Percentiles rank a stretch among this genome's conserved stretches.
phyloP scores from a whole-genome alignment of 1,284 basidiomycete genomes.

The Anthracocystis walkeri region DNA sequence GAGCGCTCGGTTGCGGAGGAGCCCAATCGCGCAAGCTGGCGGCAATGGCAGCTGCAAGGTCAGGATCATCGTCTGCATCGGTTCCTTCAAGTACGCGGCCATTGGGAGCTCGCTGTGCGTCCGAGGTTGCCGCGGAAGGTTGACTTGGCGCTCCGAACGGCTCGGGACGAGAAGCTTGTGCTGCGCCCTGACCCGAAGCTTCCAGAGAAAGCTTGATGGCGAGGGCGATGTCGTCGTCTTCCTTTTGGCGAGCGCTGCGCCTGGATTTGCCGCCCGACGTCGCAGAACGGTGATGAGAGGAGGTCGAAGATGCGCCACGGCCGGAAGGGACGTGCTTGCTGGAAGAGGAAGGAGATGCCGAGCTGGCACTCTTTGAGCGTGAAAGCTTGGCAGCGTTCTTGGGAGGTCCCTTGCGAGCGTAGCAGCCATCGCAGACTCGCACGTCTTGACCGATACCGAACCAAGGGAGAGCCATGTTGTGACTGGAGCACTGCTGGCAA shows the following conservation, averaged over 20 bases:
- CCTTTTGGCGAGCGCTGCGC: constrained; percentile 71
- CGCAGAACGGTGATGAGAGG: constrained; percentile 66
- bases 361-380: constrained; percentile 43
- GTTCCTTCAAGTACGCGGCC: constrained; percentile 64
- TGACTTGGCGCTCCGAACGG: constrained; percentile 66
- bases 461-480: constrained; percentile 85
- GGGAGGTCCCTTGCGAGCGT: constrained; percentile 54
- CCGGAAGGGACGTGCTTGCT: constrained; percentile 43
- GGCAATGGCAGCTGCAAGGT: constrained; percentile 92
- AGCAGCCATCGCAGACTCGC: constrained; percentile 91
- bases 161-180: constrained; percentile 75
- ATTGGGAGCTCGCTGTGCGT: constrained; percentile 66
- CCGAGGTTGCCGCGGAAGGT: constrained; percentile 71
- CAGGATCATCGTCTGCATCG: constrained; percentile 90
- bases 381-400: constrained; percentile 53
- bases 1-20: constrained; percentile 59
- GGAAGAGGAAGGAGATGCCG: constrained; percentile 39
- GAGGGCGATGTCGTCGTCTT: constrained; percentile 89
- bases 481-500: constrained; percentile 91
- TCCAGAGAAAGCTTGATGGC: constrained; percentile 90
- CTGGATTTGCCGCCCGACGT: constrained; percentile 56
- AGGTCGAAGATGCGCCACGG: constrained; percentile 45
- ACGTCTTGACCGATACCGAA: constrained; percentile 95
- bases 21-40: constrained; percentile 83
- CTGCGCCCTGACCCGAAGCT: constrained; percentile 32